These are phyloP conservation scores for Posidonia australis DNA, from an alignment of 106 monocot genomes.

Conservation along the genomic window DNA sequence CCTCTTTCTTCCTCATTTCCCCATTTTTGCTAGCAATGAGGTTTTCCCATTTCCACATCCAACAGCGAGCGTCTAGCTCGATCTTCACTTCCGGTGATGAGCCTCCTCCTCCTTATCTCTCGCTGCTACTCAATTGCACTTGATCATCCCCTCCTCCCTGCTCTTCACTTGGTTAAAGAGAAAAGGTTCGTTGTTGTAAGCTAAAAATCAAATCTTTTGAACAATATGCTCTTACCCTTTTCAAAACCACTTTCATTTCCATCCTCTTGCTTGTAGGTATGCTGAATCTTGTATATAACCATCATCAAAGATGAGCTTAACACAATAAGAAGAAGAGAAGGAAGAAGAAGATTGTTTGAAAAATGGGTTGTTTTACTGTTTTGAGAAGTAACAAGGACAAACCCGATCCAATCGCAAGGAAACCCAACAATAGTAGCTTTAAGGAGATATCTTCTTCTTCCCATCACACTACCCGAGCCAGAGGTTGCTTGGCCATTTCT, in stretches of 20 bases:
- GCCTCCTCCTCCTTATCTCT: too few relatives aligned
- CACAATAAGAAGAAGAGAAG: too few relatives aligned
- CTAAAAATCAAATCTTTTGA: not conserved
- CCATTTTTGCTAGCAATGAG: too few relatives aligned
- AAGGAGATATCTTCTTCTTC: constrained; percentile 11
- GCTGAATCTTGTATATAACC: not conserved
- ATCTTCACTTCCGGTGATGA: too few relatives aligned
- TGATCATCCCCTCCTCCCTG: too few relatives aligned
- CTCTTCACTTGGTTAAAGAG: not conserved
- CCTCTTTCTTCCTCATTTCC: too few relatives aligned
- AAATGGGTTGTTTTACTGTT: constrained; percentile 77
- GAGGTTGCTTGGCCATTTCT: constrained; percentile 39
- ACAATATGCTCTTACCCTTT: not conserved
- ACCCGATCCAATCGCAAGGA: constrained; percentile 18
- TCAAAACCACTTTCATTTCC: not conserved
- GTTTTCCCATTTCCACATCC: too few relatives aligned
- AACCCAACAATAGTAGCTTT: constrained; percentile 2
- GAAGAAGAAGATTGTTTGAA: not conserved
- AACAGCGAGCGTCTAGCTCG: too few relatives aligned
- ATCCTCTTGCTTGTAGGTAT: not conserved
- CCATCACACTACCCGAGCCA: constrained; percentile 56
- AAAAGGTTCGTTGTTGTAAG: not conserved
- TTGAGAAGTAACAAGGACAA: constrained; percentile 68
- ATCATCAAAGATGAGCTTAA: not conserved
- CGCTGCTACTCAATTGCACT: too few relatives aligned